Base-by-base conservation (phyloP, 2,329 filamentous ascomycete genomes). In the Chrysosphaeria jannelii region DNA sequence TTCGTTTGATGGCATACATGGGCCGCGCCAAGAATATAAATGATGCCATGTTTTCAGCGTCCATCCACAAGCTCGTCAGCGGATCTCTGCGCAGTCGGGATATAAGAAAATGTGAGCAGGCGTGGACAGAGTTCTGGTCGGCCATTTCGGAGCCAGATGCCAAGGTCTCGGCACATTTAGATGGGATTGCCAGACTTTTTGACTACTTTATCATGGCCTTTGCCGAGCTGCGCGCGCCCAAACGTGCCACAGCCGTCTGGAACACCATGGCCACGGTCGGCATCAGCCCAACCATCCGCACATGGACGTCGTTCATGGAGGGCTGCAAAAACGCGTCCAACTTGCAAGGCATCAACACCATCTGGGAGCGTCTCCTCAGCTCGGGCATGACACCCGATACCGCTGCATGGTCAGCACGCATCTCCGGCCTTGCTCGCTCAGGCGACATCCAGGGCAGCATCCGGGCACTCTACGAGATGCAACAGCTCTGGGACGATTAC, bases 241-340 rank as follows among this genome's bases (percentile, higher is more conserved):
- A 37, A 10, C 31, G 35, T 8, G 36, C 41, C 10, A 31, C 40
- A 17, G 33, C 36, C 3, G 37, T 43, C 4, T 40, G 53, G 33
- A 41, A 45, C 15, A 26, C 44, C 20, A 57, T 57, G 49, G 31
- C 37, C 15, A 31, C 35, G 19, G 30, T 55, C 24, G 58, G 55
- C 1, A 37, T 68, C 14, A 39, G 45, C 26, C 66, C 71, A 9
- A 63, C 53, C 5, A 34, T 67, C 25, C 53, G 47, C 32, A 68
- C 71, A 0, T 85, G 70, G 57, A 68, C 63, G 19, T 47, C 58
- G 20, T 69, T 85, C 56, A 57, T 85, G 32, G 51, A 59, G 26
- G 72, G 72, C 2, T 75, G 65, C 41, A 57, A 55, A 35, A 51
- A 48, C 23, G 51, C 58, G 23, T 50, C 50, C 25, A 63, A 75